These are phyloP conservation scores for Halophytophthora polymorphica DNA, from an alignment of 352 stramenopile species.

Conservation along the genomic window DNA sequence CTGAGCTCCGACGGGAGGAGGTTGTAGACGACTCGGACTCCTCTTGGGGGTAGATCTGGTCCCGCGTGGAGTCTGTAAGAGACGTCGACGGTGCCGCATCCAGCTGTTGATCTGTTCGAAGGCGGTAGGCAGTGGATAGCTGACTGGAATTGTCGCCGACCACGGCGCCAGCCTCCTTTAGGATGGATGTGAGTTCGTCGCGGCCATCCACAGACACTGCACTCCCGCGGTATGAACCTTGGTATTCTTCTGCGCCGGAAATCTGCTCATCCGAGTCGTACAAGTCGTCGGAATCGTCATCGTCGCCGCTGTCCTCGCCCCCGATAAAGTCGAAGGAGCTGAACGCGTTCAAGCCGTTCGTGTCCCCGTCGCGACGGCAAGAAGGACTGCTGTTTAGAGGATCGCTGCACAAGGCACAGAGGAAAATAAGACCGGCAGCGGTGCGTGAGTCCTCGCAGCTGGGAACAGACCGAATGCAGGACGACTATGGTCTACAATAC, in stretches of 20 bases:
- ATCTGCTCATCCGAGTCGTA: conserved; percentile 74
- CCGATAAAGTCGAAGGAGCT: conserved; percentile 83
- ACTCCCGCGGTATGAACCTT: conserved; percentile 44
- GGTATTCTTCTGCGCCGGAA: conserved; percentile 67
- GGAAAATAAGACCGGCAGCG: not conserved
- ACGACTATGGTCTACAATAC: not conserved
- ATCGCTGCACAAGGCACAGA: conserved; percentile 30
- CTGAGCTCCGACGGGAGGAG: conserved; percentile 12
- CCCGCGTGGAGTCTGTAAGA: conserved; percentile 9
- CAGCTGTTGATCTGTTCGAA: conserved; percentile 1
- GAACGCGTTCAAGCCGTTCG: conserved; percentile 28
- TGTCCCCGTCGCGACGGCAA: conserved; percentile 40
- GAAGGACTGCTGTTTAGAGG: conserved; percentile 77
- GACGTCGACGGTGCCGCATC: conserved; percentile 10
- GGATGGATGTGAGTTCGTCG: conserved; percentile 29
- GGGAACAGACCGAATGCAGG: not conserved
- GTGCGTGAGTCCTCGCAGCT: not conserved
- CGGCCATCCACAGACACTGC: conserved; percentile 23
- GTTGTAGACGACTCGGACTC: conserved; percentile 5
- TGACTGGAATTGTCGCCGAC: conserved; percentile 16
- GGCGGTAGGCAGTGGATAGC: conserved; percentile 4
- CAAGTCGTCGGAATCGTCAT: conserved; percentile 68
- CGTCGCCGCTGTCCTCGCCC: conserved; percentile 71
- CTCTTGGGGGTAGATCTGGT: conserved; percentile 22
- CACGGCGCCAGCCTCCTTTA: conserved; percentile 20